Evolutionary conservation across 257 asterid genomes (phyloP).

Genomic region (Petrea volubilis): DNA sequence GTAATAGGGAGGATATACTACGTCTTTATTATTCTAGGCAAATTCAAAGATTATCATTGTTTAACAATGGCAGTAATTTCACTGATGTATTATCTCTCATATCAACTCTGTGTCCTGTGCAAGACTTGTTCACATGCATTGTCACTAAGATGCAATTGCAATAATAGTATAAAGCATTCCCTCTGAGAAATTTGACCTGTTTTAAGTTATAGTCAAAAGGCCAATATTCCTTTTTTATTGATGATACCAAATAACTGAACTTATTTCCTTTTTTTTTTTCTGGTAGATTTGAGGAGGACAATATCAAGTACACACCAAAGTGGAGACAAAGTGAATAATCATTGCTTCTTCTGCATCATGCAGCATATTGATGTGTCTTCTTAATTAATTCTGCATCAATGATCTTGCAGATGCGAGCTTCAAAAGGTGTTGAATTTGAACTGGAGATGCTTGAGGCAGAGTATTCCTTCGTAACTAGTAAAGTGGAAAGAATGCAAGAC

Average conservation of each 20-base stretch:
- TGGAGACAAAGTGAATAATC: constrained; percentile 61
- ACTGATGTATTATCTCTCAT: neutral
- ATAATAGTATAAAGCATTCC: constrained; percentile 2
- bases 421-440: constrained; percentile 83
- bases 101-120: neutral
- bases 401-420: constrained; percentile 52
- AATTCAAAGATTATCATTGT: neutral
- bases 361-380: constrained; percentile 19
- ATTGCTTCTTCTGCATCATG: constrained; percentile 27
- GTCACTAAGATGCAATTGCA: neutral
- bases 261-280: constrained; percentile 23
- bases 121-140: constrained; percentile 5
- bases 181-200: neutral
- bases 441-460: constrained; percentile 82
- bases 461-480: constrained; percentile 71
- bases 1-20: neutral
- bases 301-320: constrained; percentile 50
- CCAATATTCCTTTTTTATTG: constrained; percentile 5
- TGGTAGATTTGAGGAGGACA: constrained; percentile 69
- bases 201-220: constrained; percentile 11
- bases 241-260: constrained; percentile 12
- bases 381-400: constrained; percentile 24
- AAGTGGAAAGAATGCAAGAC: constrained; percentile 76
- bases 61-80: neutral
- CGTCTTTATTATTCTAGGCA: neutral